Percentiles rank a stretch among this genome's conserved stretches.
Conservation (phyloP, 805 yeast species). For the Cyberlindnera veronae region DNA sequence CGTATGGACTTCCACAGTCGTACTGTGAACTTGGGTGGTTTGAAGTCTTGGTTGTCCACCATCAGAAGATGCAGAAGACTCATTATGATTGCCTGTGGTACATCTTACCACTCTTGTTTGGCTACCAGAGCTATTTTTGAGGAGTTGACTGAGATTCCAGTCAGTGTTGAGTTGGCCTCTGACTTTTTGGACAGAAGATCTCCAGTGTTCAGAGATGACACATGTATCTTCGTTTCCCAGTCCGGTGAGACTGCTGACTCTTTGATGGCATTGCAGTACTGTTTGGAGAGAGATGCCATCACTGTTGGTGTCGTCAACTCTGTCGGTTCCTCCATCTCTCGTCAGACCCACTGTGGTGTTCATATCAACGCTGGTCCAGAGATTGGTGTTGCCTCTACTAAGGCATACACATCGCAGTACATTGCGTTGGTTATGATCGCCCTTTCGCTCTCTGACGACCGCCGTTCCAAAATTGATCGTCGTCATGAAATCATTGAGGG, state of each 20-base stretch:
- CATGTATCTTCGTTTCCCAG: conserved; percentile 96
- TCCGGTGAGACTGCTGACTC: conserved; percentile 99
- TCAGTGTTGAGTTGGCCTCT: conserved; percentile 87
- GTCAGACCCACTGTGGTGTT: conserved; percentile 98
- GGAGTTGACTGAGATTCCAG: conserved; percentile 94
- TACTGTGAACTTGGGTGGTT: conserved; percentile 83
- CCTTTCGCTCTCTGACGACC: conserved; percentile 88
- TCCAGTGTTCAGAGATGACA: conserved; percentile 98
- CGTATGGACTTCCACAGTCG: conserved; percentile 87
- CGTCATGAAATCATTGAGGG: conserved; percentile 86
- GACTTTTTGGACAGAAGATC: conserved; percentile 92
- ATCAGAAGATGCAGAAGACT: conserved; percentile 93
- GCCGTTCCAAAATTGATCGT: conserved; percentile 70
- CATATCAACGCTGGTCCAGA: conserved; percentile 99
- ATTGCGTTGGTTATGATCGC: conserved; percentile 98
- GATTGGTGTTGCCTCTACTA: conserved; percentile 98
- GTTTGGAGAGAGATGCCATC: conserved; percentile 94
- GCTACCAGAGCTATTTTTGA: conserved; percentile 96
- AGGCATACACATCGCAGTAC: conserved; percentile 97
- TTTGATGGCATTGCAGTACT: conserved; percentile 90
- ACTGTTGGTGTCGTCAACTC: conserved; percentile 97
- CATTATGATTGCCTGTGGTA: conserved; percentile 99
- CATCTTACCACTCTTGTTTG: conserved; percentile 96
- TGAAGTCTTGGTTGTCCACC: conserved; percentile 77
- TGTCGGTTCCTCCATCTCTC: conserved; percentile 95